Evolutionary conservation across 176 grass and related monocot species (phyloP).

Genomic region (Chloris gayana): DNA sequence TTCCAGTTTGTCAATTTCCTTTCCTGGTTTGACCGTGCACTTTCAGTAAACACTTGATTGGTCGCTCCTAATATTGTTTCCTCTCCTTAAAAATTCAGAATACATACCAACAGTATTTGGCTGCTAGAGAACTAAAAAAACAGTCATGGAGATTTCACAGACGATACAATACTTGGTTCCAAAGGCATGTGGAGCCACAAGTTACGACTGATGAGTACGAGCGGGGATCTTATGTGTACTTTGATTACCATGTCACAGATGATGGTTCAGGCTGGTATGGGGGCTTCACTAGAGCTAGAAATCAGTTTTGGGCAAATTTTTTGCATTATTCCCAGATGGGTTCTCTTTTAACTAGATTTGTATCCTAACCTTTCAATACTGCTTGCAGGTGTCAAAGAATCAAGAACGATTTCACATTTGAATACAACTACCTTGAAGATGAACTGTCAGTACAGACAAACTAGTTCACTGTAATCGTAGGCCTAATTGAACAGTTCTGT

Average conservation of each 20-base stretch:
- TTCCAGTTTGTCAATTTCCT: constrained; percentile 6
- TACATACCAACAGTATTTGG: constrained; percentile 90
- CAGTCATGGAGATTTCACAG: constrained; percentile 98
- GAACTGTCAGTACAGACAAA: constrained; percentile 73
- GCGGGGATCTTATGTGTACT: constrained; percentile 94
- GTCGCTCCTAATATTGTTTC: constrained; percentile 20
- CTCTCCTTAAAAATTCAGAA: constrained; percentile 49
- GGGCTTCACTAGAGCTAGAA: background rate
- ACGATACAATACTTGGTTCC: constrained; percentile 98
- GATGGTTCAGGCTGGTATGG: constrained; percentile 92
- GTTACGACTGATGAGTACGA: constrained; percentile 94
- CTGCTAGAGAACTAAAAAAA: constrained; percentile 93
- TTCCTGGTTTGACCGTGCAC: background rate
- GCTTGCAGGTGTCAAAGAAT: constrained; percentile 95
- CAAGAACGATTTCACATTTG: constrained; percentile 94
- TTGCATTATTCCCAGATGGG: background rate
- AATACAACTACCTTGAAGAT: constrained; percentile 95
- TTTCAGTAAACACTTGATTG: constrained; percentile 20
- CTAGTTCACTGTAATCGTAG: constrained; percentile 33
- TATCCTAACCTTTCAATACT: constrained; percentile 13
- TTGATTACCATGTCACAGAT: constrained; percentile 82
- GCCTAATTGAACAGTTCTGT: constrained; percentile 25
- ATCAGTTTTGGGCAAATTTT: background rate
- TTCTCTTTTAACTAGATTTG: background rate
- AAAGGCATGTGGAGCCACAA: constrained; percentile 95